phyloP scores from a whole-genome alignment of 1,284 basidiomycete species.

The Cryptococcus sp. region DNA sequence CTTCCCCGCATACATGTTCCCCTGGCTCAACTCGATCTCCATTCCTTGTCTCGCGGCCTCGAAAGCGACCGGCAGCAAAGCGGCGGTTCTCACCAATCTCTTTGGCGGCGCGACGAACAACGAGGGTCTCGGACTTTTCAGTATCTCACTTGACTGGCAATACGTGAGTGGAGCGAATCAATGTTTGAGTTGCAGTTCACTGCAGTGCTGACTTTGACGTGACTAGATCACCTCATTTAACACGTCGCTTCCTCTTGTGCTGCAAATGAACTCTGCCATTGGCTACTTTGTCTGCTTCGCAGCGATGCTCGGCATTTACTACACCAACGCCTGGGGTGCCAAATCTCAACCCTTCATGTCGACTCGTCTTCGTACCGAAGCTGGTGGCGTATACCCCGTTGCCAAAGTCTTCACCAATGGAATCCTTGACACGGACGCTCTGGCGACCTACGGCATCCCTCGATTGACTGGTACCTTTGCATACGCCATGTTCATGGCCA shows the following conservation, averaged over 20 bases:
- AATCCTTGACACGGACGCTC: constrained; percentile 26
- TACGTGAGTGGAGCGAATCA: constrained; percentile 16
- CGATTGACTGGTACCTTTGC: constrained; percentile 57
- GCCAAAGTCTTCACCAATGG: constrained; percentile 39
- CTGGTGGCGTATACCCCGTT: constrained; percentile 54
- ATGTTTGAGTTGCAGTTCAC: no score
- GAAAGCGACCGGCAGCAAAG: constrained; percentile 55
- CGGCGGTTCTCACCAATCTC: constrained; percentile 32
- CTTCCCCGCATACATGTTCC: constrained; percentile 58
- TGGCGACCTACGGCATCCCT: constrained; percentile 35
- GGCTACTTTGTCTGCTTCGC: constrained; percentile 34
- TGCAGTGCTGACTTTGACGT: not conserved
- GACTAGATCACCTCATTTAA: constrained; percentile 25
- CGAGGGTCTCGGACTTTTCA: constrained; percentile 42
- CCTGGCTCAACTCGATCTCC: constrained; percentile 39
- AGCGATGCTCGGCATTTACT: constrained; percentile 37
- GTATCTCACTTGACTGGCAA: constrained; percentile 43
- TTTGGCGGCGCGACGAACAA: constrained; percentile 41
- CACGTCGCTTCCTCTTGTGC: constrained; percentile 35
- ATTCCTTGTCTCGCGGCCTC: constrained; percentile 57
- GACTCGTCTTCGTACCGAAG: constrained; percentile 18
- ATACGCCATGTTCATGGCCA: constrained; percentile 57
- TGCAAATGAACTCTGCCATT: constrained; percentile 35
- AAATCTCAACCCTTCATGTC: constrained; percentile 21
- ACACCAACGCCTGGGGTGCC: constrained; percentile 29